Percentiles rank a stretch among this genome's conserved stretches.
These are phyloP conservation scores for Trichosporon asahii DNA, from an alignment of 1,284 basidiomycete species.

Conservation along the genomic window DNA sequence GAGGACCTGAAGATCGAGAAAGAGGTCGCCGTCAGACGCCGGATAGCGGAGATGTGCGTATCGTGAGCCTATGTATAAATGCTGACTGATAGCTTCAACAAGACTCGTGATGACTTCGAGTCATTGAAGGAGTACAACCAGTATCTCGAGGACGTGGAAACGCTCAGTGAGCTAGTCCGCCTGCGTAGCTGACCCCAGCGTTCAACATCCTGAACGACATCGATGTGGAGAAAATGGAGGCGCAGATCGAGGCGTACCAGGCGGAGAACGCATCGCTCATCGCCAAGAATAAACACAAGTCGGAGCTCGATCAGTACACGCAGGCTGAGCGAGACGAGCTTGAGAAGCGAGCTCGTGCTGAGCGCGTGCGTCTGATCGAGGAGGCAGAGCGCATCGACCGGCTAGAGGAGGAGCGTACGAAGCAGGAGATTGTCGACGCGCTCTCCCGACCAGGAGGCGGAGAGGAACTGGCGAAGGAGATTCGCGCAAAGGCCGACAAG, in stretches of 20 bases:
- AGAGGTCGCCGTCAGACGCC: constrained; percentile 82
- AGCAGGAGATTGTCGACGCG: constrained; percentile 67
- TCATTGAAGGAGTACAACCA: constrained; percentile 85
- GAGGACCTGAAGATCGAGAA: constrained; percentile 96
- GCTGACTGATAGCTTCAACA: constrained; percentile 72
- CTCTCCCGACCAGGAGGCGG: constrained; percentile 60
- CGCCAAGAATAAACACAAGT: constrained; percentile 70
- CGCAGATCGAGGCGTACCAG: constrained; percentile 72
- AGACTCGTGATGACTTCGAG: constrained; percentile 82
- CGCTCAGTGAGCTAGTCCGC: constrained; percentile 66
- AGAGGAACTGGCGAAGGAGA: constrained; percentile 56
- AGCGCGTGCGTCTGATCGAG: constrained; percentile 58
- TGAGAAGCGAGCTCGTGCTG: constrained; percentile 67
- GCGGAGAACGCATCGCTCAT: constrained; percentile 75
- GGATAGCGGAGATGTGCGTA: constrained; percentile 77
- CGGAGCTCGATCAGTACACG: constrained; percentile 53
- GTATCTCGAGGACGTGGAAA: constrained; percentile 94
- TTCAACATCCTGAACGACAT: constrained; percentile 95
- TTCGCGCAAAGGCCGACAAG: constrained; percentile 55
- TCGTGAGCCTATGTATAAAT: neutral
- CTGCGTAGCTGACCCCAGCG: constrained; percentile 51
- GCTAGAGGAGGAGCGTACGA: constrained; percentile 53
- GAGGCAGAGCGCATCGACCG: constrained; percentile 65
- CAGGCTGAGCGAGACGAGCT: constrained; percentile 65
- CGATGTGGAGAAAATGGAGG: constrained; percentile 79